Percentiles rank a stretch among this genome's conserved stretches.
Evolutionary conservation across 1,139 yeast species (phyloP).

Genomic region (Meyerozyma guilliermondii): DNA sequence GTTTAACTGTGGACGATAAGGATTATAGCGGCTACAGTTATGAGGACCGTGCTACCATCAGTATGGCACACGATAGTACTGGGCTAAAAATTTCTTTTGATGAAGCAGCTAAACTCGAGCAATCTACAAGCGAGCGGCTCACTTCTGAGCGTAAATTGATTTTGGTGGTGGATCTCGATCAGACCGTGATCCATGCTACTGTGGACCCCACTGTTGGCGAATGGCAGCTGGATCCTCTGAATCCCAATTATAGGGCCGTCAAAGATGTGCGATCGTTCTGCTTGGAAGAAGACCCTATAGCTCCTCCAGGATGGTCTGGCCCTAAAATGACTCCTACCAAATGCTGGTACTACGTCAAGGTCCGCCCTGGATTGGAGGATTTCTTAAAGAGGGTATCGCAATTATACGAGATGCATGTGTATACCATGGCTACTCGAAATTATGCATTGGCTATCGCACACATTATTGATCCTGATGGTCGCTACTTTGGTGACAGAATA

Average conservation of each 20-base stretch:
- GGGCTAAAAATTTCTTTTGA: slow-evolving; percentile 77
- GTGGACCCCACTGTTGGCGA: slow-evolving; percentile 97
- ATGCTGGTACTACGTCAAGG: slow-evolving; percentile 89
- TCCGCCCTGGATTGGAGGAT: slow-evolving; percentile 79
- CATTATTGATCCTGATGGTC: slow-evolving; percentile 86
- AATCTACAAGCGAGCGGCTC: slow-evolving; percentile 57
- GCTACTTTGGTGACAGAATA: slow-evolving; percentile 85
- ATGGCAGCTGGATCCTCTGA: slow-evolving; percentile 84
- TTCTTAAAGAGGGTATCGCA: slow-evolving; percentile 62
- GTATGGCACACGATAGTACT: slow-evolving; percentile 89
- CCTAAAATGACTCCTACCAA: slow-evolving; percentile 52
- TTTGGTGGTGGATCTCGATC: slow-evolving; percentile 93
- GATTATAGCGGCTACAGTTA: slow-evolving; percentile 75
- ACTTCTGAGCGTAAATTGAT: slow-evolving; percentile 65
- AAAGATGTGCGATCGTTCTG: slow-evolving; percentile 76
- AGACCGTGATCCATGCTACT: slow-evolving; percentile 95
- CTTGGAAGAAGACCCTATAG: slow-evolving; percentile 66
- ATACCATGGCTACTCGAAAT: slow-evolving; percentile 98
- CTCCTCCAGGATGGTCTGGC: slow-evolving; percentile 55
- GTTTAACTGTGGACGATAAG: slow-evolving; percentile 73
- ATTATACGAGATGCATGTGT: slow-evolving; percentile 84
- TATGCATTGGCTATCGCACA: slow-evolving; percentile 89
- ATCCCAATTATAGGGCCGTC: slow-evolving; percentile 81
- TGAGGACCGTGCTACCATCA: slow-evolving; percentile 74
- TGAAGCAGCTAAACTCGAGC: slow-evolving; percentile 85